Evolutionary conservation across 2,329 filamentous ascomycete species (phyloP).

Genomic region (Phaeophleospora eucalypticola): DNA sequence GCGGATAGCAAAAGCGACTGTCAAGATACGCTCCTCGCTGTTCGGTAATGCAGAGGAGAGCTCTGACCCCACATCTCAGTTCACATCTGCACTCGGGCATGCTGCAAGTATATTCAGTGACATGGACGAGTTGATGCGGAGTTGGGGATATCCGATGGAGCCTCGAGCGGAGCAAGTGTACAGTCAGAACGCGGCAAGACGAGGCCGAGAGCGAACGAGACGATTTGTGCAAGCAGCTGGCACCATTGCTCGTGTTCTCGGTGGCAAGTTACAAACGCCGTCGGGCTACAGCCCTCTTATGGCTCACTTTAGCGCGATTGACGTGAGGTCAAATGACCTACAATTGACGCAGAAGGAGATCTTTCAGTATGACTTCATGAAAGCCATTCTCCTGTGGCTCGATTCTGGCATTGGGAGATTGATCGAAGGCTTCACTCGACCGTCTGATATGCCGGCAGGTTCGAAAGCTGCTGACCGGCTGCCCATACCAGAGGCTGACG

Average conservation of each 20-base stretch:
- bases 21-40: constrained; percentile 53
- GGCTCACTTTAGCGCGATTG: constrained; percentile 24
- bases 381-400: constrained; percentile 60
- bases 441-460: constrained; percentile 33
- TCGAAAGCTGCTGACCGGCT: constrained; percentile 35
- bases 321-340: constrained; percentile 39
- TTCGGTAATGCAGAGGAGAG: constrained; percentile 44
- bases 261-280: constrained; percentile 46
- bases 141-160: constrained; percentile 52
- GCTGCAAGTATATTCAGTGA: constrained; percentile 46
- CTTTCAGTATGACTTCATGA: constrained; percentile 63
- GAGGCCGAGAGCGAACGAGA: constrained; percentile 52
- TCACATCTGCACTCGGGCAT: constrained; percentile 31
- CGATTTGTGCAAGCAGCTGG: constrained; percentile 61
- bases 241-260: constrained; percentile 54
- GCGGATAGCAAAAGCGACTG: constrained; percentile 52
- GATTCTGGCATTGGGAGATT: constrained; percentile 55
- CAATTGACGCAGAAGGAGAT: constrained; percentile 41
- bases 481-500: constrained; percentile 49
- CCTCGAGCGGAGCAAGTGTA: constrained; percentile 50
- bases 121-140: constrained; percentile 54
- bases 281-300: constrained; percentile 20
- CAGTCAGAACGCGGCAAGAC: constrained; percentile 54
- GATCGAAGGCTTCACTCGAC: constrained; percentile 54
- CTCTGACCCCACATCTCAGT: constrained; percentile 26